Evolutionary conservation across 257 asterid genomes (phyloP).

Genomic region (Asclepias syriaca): DNA sequence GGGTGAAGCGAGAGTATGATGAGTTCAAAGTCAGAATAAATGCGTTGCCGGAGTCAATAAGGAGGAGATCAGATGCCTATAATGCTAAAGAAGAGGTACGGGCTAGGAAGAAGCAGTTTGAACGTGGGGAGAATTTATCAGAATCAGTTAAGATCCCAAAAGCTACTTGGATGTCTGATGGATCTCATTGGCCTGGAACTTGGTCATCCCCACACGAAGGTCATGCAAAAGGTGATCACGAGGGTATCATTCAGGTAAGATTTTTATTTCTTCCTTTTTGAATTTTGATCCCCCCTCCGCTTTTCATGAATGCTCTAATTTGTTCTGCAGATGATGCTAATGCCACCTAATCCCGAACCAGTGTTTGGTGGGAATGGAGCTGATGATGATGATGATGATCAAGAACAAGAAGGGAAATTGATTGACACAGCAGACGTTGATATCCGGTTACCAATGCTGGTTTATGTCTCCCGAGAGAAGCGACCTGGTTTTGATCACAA

Average conservation of each 20-base stretch:
- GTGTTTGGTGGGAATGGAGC: slow-evolving; percentile 66
- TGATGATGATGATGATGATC: slow-evolving; percentile 28
- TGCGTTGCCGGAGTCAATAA: slow-evolving; percentile 70
- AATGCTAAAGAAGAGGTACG: slow-evolving; percentile 69
- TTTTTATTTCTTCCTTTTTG: not conserved
- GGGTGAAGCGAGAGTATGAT: slow-evolving; percentile 87
- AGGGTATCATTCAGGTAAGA: slow-evolving; percentile 83
- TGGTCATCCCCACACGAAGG: slow-evolving; percentile 72
- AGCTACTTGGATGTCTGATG: slow-evolving; percentile 97
- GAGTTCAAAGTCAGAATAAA: slow-evolving; percentile 85
- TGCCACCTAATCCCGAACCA: slow-evolving; percentile 74
- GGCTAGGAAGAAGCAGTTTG: slow-evolving; percentile 64
- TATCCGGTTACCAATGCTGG: slow-evolving; percentile 80
- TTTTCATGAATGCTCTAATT: not conserved
- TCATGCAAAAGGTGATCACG: slow-evolving; percentile 79
- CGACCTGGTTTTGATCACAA: slow-evolving; percentile 76
- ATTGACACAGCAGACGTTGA: slow-evolving; percentile 65
- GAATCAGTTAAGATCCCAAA: slow-evolving; percentile 56
- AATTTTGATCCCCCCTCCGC: not conserved
- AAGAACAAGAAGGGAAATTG: slow-evolving; percentile 26
- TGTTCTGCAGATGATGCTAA: slow-evolving; percentile 70
- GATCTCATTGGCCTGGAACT: slow-evolving; percentile 85
- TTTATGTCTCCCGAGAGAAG: slow-evolving; percentile 90
- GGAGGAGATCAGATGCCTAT: slow-evolving; percentile 86
- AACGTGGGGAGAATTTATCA: slow-evolving; percentile 45